Evolutionary conservation across 2,329 filamentous ascomycete genomes (phyloP).

Genomic region (Stemphylium vesicarium): DNA sequence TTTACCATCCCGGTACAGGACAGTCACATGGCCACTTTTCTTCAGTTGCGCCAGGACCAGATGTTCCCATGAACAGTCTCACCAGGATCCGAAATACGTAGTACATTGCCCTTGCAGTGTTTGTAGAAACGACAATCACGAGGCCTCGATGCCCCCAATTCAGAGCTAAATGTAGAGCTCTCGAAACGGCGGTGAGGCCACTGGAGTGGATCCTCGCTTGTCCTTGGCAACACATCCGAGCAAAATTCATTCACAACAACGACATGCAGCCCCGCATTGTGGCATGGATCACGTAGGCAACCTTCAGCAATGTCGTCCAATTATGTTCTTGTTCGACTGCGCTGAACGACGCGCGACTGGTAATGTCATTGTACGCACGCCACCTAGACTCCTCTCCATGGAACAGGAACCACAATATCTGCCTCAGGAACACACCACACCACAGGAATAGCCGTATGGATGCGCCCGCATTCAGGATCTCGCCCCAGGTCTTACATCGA

Average conservation of each 20-base stretch:
- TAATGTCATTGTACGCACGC: conserved; percentile 18
- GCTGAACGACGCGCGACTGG: conserved; percentile 21
- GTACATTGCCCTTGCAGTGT: conserved; percentile 33
- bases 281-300: conserved; percentile 31
- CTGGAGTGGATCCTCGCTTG: conserved; percentile 30
- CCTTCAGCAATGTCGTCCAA: conserved; percentile 33
- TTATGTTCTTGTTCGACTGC: conserved; percentile 34
- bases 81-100: conserved; percentile 18
- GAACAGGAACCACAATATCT: neutral
- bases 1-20: conserved; percentile 26
- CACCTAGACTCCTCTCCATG: neutral
- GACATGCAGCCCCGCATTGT: conserved; percentile 22
- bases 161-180: conserved; percentile 36
- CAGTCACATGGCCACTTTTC: conserved; percentile 26
- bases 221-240: conserved; percentile 26
- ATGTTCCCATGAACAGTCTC: conserved; percentile 10
- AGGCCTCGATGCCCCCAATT: conserved; percentile 32
- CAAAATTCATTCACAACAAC: conserved; percentile 19
- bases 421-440: neutral
- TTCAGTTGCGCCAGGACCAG: conserved; percentile 22
- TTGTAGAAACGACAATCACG: conserved; percentile 37
- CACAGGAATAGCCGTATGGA: neutral
- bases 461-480: neutral
- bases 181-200: conserved; percentile 33
- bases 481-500: conserved; percentile 4